These are phyloP conservation scores for Nicotiana paniculata DNA, from an alignment of 257 asterid species.

Conservation along the genomic window DNA sequence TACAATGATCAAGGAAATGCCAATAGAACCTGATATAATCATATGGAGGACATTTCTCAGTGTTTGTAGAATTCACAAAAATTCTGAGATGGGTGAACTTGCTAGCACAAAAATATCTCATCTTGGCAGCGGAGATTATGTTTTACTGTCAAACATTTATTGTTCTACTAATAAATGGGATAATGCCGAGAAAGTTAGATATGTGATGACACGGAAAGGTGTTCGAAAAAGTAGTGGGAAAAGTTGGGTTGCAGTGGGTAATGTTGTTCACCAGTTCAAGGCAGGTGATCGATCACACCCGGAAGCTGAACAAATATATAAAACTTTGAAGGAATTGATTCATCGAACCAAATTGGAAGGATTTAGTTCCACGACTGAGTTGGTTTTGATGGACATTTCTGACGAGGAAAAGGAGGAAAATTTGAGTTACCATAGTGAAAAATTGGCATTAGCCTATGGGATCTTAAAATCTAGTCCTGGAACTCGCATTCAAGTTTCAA, in stretches of 20 bases:
- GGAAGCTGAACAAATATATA: slow-evolving; percentile 47
- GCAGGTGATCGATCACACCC: slow-evolving; percentile 58
- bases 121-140: slow-evolving; percentile 64
- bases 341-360: slow-evolving; percentile 53
- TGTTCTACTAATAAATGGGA: slow-evolving; percentile 60
- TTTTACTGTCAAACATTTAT: slow-evolving; percentile 58
- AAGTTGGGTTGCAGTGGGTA: slow-evolving; percentile 66
- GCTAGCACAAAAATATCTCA: slow-evolving; percentile 39
- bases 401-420: slow-evolving; percentile 84
- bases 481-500: slow-evolving; percentile 46
- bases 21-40: slow-evolving; percentile 58
- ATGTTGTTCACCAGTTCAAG: slow-evolving; percentile 50
- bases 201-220: slow-evolving; percentile 43
- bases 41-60: slow-evolving; percentile 72
- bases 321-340: slow-evolving; percentile 45
- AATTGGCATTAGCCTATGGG: slow-evolving; percentile 63
- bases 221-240: slow-evolving; percentile 56
- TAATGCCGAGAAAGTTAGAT: slow-evolving; percentile 51
- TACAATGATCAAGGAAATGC: slow-evolving; percentile 54
- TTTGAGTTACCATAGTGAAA: slow-evolving; percentile 67
- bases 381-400: slow-evolving; percentile 77
- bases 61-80: slow-evolving; percentile 63
- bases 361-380: slow-evolving; percentile 30
- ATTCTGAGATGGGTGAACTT: slow-evolving; percentile 45
- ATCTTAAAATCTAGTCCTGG: slow-evolving; percentile 67